Evolutionary conservation across 1,284 basidiomycete genomes (phyloP), one percentile per base, ranked within the genome.

Genomic region (Fistulinella cinereoalba): DNA sequence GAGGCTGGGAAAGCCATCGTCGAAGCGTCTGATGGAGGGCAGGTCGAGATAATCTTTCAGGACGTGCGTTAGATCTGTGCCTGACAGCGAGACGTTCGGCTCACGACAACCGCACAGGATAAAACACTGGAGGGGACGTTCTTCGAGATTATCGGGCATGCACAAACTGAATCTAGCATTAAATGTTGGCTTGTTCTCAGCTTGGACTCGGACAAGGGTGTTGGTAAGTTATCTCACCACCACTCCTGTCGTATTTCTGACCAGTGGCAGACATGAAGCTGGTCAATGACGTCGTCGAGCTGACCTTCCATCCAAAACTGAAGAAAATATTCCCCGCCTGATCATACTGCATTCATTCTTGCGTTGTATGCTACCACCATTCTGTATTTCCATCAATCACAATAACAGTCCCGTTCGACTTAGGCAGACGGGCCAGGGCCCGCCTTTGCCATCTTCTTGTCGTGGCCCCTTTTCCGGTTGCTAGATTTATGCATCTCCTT

Each of bases 61-160:
- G 28, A 31, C 9, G 28, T 15, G 11, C 28, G 28, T 31, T 31
- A 13, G 11, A 31, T 31, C 28, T 31, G 28, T 15, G 13, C 11
- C 28, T 31, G 15, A 9, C 28, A 15, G 28, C 11, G 6, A 33
- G n/a, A 9, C 21, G 23, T 45, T 49, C 23, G 49, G 7, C 6
- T 15, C 15, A 10, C n/a, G n/a, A 24, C 39, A 19, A 46, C 41
- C 22, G 12, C 6, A n/a, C 36, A 85, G 81, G 73, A 73, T 45
- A 66, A 72, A 34, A 64, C 72, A 31, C 66, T 84, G 39, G 65
- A 67, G 0, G 80, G 80, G 38, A 69, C 74, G 7, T 92, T 72
- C 50, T 71, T 89, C 37, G 92, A 95, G 66, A 70, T 94, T 44
- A 77, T 95, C 36, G 92, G 90, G 8, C 77, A 66, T 6, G 88